A percentile compares a stretch with the other conserved stretches of the same genome.
Evolutionary conservation across 1,284 basidiomycete species (phyloP).

Genomic region (Ceratobasidium papillatum): DNA sequence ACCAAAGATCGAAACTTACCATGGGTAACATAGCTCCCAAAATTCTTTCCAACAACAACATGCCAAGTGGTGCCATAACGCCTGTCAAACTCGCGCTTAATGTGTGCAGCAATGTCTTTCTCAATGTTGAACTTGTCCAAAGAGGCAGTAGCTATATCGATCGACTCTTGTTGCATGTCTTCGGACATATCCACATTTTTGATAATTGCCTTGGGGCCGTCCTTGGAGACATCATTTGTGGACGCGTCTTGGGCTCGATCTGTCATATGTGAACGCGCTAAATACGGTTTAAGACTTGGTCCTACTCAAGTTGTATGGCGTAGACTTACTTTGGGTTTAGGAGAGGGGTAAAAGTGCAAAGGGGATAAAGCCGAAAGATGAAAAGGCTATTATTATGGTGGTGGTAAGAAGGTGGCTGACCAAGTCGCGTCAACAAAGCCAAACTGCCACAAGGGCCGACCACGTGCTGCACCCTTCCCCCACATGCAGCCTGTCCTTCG

Average conservation of each 20-base stretch:
- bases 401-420: conserved; percentile 37
- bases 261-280: conserved; percentile 15
- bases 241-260: conserved; percentile 39
- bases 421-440: conserved; percentile 36
- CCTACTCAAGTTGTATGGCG: neutral
- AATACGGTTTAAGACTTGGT: neutral
- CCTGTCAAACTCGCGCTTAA: conserved; percentile 97
- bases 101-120: conserved; percentile 96
- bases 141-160: conserved; percentile 86
- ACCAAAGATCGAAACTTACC: conserved; percentile 63
- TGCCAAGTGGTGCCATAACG: conserved; percentile 95
- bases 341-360: neutral
- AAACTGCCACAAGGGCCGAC: conserved; percentile 22
- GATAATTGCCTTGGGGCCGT: conserved; percentile 80
- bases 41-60: conserved; percentile 97
- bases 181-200: conserved; percentile 98
- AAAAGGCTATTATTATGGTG: conserved; percentile 41
- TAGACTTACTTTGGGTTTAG: conserved; percentile 6
- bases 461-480: conserved; percentile 35
- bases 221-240: conserved; percentile 9
- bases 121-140: conserved; percentile 93
- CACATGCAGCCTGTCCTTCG: conserved; percentile 28
- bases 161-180: conserved; percentile 93
- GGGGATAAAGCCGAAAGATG: conserved; percentile 7
- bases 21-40: conserved; percentile 97